Conservation (phyloP, 805 yeast genomes). For the Suhomyces vadensis region DNA sequence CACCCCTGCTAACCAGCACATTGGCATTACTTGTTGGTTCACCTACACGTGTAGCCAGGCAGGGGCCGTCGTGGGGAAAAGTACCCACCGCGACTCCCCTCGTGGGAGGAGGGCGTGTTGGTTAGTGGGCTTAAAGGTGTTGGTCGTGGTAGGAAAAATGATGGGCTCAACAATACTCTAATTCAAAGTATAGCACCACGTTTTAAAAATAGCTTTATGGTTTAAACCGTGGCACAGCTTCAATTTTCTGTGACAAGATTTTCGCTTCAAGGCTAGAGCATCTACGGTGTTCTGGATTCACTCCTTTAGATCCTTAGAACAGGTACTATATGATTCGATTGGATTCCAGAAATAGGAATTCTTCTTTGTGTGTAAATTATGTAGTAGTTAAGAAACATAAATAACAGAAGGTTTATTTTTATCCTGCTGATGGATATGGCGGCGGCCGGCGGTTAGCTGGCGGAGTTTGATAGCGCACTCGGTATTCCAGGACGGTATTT, state of each 20-base stretch:
- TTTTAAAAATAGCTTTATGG: not conserved
- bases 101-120: constrained; percentile 1
- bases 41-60: not conserved
- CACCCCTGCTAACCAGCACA: not conserved
- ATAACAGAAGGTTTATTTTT: no score
- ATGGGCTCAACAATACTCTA: not conserved
- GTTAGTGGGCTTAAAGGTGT: not conserved
- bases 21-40: not conserved
- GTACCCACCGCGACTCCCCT: not conserved
- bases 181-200: not conserved
- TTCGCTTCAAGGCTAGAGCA: no score
- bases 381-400: no score
- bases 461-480: not conserved
- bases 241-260: no score
- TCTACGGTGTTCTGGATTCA: not conserved
- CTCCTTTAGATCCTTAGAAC: not conserved
- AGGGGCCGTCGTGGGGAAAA: no score
- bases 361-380: no score
- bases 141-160: not conserved
- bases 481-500: not conserved
- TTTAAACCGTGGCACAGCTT: not conserved
- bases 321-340: no score
- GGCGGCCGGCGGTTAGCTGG: not conserved
- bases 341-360: no score
- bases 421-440: not conserved